These are phyloP conservation scores for Limonium bicolor DNA, from an alignment of 148 eudicot genomes.

Conservation along the genomic window DNA sequence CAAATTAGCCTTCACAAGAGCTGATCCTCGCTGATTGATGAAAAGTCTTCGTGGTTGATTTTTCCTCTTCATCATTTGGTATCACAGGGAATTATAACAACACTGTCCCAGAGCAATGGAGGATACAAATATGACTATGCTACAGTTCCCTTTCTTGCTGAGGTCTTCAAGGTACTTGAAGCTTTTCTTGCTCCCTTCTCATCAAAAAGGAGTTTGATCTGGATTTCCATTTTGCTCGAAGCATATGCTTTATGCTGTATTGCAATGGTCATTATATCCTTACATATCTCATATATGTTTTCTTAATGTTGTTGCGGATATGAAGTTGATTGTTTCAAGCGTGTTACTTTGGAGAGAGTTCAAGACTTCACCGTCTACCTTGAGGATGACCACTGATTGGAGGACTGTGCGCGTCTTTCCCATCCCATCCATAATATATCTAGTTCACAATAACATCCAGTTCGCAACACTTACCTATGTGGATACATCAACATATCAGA, in stretches of 20 bases:
- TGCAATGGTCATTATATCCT: neutral
- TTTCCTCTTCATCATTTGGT: neutral
- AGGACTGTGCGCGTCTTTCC: constrained; percentile 74
- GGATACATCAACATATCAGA: constrained; percentile 94
- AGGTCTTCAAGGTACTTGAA: constrained; percentile 48
- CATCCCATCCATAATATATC: constrained; percentile 88
- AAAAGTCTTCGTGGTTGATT: neutral
- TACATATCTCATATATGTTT: too few relatives aligned
- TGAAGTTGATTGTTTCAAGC: constrained; percentile 49
- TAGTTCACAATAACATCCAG: constrained; percentile 90
- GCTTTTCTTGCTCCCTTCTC: neutral
- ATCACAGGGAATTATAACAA: constrained; percentile 72
- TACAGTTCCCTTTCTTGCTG: constrained; percentile 78
- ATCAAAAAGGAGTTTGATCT: too few relatives aligned
- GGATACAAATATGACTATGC: constrained; percentile 76
- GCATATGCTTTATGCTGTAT: neutral
- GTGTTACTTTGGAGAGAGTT: constrained; percentile 72
- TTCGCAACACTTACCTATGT: constrained; percentile 93
- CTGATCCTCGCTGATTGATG: neutral
- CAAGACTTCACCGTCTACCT: constrained; percentile 38
- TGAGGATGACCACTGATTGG: constrained; percentile 94
- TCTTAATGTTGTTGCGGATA: constrained; percentile 3
- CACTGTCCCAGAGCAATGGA: constrained; percentile 59
- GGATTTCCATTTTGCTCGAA: too few relatives aligned
- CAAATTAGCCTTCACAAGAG: neutral